Evolutionary conservation across 202 grass and related monocot species (phyloP), one percentile per base, ranked within the genome.

Genomic region (Bolboschoenoplectus hybrid): DNA sequence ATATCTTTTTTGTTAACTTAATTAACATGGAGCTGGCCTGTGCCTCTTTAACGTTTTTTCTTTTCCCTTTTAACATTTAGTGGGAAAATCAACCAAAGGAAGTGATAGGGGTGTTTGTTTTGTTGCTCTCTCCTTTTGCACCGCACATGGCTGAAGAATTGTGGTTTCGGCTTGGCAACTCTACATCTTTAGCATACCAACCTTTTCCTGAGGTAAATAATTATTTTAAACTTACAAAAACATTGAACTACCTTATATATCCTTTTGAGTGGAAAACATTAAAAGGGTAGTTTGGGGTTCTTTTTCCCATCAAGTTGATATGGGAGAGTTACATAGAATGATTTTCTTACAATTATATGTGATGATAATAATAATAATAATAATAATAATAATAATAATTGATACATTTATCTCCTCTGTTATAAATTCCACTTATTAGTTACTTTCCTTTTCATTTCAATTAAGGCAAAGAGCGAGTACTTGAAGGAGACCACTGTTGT

Each of bases 131-230:
- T 81, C 96, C 93, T 85, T 98, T 95, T 77, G 96, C 96, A 63
- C 91, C 91, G 75, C 95, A 98, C 88, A 83, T 98, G 87, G 89
- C 90, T 14, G 93, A 96, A 89, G 96, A 98, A 85, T 92, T 98
- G 83, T 95, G 96, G 96, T 95, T 91, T 88, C 90, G 93, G 65
- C 89, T 98, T 11, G 96, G 91, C 58, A 88, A 98, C 86, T 74
- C 88, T 58, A 81, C 82, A 43, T 91, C 93, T 76, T 88, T 95
- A 88, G 93, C 96, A 1, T 81, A 98, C 55, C 87, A 92, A 89
- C 87, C 77, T 52, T 98, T 98, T 90, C 93, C 96, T 81, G 91
- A 91, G 96, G 96, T 98, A 95, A 3, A 58, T 20, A 2, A 63
- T 82, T 79, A 67, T 51, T 65, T 16, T 5, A 12, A 51, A 74